A percentile compares a stretch with the other conserved stretches of the same genome.
phyloP scores from a whole-genome alignment of 179 eudicot genomes.

The Silene noctiflora region DNA sequence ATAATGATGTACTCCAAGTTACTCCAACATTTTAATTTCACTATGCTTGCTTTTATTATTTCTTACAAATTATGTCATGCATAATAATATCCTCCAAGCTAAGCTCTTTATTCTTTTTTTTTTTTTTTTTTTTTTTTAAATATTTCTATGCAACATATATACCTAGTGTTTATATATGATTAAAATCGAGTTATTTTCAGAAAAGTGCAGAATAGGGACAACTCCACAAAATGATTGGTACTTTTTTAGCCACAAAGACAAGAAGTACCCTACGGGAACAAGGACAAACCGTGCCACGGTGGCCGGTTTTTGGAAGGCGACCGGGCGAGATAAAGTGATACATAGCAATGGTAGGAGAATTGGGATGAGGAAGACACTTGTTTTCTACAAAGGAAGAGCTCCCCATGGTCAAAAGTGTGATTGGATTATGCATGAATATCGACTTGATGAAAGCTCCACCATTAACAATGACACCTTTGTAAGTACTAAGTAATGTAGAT shows the following conservation, averaged over 20 bases:
- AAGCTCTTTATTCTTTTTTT: too few species aligned
- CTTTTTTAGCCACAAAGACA: constrained; percentile 71
- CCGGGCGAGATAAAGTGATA: constrained; percentile 65
- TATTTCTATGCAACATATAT: not conserved
- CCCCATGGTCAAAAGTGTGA: constrained; percentile 76
- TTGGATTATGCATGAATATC: constrained; percentile 76
- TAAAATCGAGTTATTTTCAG: constrained; percentile 26
- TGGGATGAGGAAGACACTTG: constrained; percentile 73
- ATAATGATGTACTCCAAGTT: too few species aligned
- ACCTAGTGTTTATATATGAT: not conserved
- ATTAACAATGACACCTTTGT: constrained; percentile 23
- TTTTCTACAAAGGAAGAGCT: constrained; percentile 69
- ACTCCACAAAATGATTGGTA: constrained; percentile 72
- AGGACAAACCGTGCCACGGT: constrained; percentile 63
- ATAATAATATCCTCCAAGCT: too few species aligned
- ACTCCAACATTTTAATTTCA: too few species aligned
- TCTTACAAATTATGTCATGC: too few species aligned
- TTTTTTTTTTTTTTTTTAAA: too few species aligned
- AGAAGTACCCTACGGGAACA: constrained; percentile 68
- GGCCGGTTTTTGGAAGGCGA: constrained; percentile 74
- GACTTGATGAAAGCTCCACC: constrained; percentile 41
- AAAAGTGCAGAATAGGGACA: constrained; percentile 59
- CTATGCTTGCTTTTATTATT: too few species aligned
- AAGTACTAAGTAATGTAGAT: not conserved
- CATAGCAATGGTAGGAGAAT: constrained; percentile 41